A percentile compares a stretch with the other conserved stretches of the same genome.
Evolutionary conservation across 1,284 basidiomycete genomes (phyloP).

Genomic region (Gomphus bonarii): DNA sequence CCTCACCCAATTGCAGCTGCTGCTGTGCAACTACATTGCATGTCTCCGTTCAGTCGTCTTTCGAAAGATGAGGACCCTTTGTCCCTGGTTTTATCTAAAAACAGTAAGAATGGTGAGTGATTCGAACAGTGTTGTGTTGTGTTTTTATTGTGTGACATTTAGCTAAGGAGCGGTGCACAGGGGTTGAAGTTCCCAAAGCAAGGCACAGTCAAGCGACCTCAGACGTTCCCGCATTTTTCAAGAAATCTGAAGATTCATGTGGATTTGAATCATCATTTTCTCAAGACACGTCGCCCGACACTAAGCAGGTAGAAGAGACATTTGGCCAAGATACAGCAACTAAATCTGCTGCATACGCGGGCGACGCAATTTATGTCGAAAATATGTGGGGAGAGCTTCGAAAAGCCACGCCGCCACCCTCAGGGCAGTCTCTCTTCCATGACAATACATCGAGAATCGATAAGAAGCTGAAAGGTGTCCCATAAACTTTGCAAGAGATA

Average conservation of each 20-base stretch:
- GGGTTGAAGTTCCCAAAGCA: not conserved
- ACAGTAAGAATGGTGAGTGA: not conserved
- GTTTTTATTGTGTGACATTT: not conserved
- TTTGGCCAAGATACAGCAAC: constrained; percentile 5
- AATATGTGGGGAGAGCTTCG: constrained; percentile 9
- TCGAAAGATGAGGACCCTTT: not conserved
- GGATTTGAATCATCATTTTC: not conserved
- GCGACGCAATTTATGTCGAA: constrained; percentile 7
- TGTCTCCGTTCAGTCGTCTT: not conserved
- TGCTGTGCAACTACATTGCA: not conserved
- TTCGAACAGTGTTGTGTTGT: not conserved
- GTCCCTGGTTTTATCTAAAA: not conserved
- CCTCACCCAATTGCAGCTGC: not conserved
- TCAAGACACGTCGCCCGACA: not conserved
- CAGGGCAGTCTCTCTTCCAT: not conserved
- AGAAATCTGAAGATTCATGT: not conserved
- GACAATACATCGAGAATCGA: not conserved
- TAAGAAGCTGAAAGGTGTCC: not conserved
- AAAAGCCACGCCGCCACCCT: constrained; percentile 1
- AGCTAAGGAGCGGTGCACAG: not conserved
- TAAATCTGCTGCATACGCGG: constrained; percentile 2
- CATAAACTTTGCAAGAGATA: not conserved
- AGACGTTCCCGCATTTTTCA: not conserved
- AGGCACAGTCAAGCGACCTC: not conserved
- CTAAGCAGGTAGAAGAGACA: not conserved